Conservation (phyloP, 192 early-diverging fungal species). For the Mortierella alpina region DNA sequence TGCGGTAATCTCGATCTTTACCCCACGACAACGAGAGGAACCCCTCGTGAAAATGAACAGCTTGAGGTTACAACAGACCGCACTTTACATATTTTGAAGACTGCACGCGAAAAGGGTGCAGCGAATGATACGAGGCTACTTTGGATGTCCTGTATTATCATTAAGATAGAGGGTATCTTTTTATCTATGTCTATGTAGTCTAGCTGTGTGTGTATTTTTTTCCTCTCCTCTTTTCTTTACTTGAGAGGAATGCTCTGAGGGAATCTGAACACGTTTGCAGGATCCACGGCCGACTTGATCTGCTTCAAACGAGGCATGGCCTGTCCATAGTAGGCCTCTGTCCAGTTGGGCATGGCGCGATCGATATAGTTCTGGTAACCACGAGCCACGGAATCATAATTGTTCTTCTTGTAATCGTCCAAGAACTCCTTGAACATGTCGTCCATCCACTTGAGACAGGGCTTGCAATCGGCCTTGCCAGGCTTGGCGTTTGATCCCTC, state of each 20-base stretch:
- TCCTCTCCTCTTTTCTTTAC: background rate
- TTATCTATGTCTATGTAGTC: no score
- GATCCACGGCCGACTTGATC: slow-evolving; percentile 43
- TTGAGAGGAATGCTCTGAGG: slow-evolving; percentile 56
- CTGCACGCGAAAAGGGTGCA: no score
- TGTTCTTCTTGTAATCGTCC: slow-evolving; percentile 28
- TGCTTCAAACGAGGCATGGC: slow-evolving; percentile 31
- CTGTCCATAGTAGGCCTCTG: slow-evolving; percentile 50
- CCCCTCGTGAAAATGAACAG: no score
- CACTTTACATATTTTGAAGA: no score
- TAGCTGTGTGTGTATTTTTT: no score
- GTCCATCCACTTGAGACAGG: slow-evolving; percentile 41
- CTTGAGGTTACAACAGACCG: no score
- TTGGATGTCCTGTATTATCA: background rate
- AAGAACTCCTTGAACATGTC: slow-evolving; percentile 49
- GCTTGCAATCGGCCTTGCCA: slow-evolving; percentile 29
- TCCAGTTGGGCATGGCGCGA: slow-evolving; percentile 44
- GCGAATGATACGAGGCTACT: background rate
- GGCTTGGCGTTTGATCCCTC: slow-evolving; percentile 32
- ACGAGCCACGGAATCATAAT: slow-evolving; percentile 1
- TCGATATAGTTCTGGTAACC: slow-evolving; percentile 61
- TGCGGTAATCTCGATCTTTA: no score
- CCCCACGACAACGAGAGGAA: no score
- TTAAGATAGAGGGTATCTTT: background rate
- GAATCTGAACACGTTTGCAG: slow-evolving; percentile 49